Evolutionary conservation across 164 flowering plant species (phyloP).

Genomic region (grape (Vitis vinifera)): DNA sequence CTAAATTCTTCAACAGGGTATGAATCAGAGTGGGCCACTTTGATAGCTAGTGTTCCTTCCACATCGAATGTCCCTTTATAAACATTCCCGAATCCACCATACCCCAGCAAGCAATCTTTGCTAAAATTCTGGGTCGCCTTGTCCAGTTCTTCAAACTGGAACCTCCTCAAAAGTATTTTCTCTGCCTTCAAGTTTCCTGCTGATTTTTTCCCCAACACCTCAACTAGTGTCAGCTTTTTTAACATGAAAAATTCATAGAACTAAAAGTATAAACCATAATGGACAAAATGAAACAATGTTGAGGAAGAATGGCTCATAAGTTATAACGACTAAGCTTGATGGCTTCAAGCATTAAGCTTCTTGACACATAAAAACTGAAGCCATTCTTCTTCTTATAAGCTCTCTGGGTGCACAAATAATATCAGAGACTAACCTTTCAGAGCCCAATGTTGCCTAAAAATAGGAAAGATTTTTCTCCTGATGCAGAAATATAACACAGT

Average conservation of each 20-base stretch:
- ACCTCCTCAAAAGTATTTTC: constrained; percentile 38
- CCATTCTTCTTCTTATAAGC: no score
- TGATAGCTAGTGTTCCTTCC: constrained; percentile 55
- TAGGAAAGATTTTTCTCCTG: constrained; percentile 25
- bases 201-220: background rate
- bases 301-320: no score
- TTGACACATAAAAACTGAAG: no score
- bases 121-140: constrained; percentile 71
- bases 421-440: constrained; percentile 23
- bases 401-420: no score
- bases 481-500: constrained; percentile 27
- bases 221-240: no score
- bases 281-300: no score
- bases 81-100: constrained; percentile 71
- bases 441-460: constrained; percentile 3
- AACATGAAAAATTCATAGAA: no score
- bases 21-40: constrained; percentile 52
- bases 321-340: no score
- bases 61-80: constrained; percentile 48
- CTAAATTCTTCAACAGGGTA: constrained; percentile 52
- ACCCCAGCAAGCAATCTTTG: constrained; percentile 52
- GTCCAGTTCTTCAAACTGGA: constrained; percentile 47
- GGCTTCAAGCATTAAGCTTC: no score
- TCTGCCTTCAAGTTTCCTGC: constrained; percentile 27
- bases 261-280: no score